These are phyloP conservation scores for Cinchona pubescens DNA, from an alignment of 257 asterid genomes.

Conservation along the genomic window DNA sequence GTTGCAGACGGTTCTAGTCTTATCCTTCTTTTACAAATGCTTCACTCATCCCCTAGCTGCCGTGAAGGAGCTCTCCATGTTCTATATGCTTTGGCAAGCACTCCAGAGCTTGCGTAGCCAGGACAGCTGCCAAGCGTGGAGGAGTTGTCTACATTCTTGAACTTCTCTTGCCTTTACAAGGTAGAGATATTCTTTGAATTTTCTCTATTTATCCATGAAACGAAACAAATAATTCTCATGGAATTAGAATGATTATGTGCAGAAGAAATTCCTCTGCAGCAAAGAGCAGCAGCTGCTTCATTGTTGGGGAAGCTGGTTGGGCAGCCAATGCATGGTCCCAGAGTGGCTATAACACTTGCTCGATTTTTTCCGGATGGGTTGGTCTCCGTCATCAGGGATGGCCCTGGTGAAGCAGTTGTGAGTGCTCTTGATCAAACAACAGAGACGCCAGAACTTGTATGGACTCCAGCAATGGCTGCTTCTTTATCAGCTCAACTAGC, in stretches of 20 bases:
- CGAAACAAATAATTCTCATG: conserved; percentile 9
- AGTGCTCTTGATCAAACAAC: conserved; percentile 86
- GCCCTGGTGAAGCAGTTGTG: conserved; percentile 99
- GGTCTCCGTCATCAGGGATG: conserved; percentile 86
- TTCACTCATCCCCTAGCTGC: conserved; percentile 91
- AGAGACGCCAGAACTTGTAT: conserved; percentile 98
- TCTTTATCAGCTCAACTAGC: conserved; percentile 92
- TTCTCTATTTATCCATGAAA: conserved; percentile 6
- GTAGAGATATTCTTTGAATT: conserved; percentile 31
- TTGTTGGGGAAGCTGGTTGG: conserved; percentile 89
- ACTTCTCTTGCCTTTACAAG: conserved; percentile 85
- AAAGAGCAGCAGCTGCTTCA: conserved; percentile 96
- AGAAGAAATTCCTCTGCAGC: conserved; percentile 95
- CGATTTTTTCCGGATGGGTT: conserved; percentile 97
- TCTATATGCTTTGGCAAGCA: conserved; percentile 96
- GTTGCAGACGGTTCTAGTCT: conserved; percentile 93
- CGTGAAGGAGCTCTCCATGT: conserved; percentile 97
- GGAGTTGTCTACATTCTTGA: conserved; percentile 98
- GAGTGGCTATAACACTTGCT: conserved; percentile 92
- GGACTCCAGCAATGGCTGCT: conserved; percentile 99
- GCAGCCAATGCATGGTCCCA: conserved; percentile 99
- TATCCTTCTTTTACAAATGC: conserved; percentile 84
- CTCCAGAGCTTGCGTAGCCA: conserved; percentile 95
- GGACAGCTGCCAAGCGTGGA: conserved; percentile 99
- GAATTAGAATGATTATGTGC: conserved; percentile 34